Percentiles rank a stretch among this genome's conserved stretches.
phyloP scores from a whole-genome alignment of 768 basidiomycete species.

The Glaciozyma antarctica region DNA sequence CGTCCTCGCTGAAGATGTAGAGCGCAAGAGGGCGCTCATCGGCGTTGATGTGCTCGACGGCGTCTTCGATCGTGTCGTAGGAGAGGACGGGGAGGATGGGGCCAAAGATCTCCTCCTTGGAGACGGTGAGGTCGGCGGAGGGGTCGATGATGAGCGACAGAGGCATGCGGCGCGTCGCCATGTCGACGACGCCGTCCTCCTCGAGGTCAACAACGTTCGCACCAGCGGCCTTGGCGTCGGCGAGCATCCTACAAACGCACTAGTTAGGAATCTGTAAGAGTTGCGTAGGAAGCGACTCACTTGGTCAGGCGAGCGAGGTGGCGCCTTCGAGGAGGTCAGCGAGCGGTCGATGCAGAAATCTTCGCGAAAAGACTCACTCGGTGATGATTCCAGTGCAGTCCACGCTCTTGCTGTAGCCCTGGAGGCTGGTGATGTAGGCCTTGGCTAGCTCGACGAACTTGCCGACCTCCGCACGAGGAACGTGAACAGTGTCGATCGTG shows the following conservation, averaged over 20 bases:
- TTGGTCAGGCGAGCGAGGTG: not conserved
- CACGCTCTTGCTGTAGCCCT: not conserved
- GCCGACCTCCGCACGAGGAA: not conserved
- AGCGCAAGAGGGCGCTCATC: not conserved
- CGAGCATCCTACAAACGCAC: not conserved
- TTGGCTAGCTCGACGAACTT: not conserved
- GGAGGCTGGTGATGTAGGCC: not conserved
- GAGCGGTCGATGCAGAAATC: too few species aligned
- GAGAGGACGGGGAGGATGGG: not conserved
- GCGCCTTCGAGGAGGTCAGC: not conserved
- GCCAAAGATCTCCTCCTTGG: slow-evolving; percentile 6
- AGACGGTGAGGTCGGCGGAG: not conserved
- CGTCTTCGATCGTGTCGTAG: not conserved
- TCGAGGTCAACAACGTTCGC: not conserved
- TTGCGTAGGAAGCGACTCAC: too few species aligned
- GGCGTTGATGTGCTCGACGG: not conserved
- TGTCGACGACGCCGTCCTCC: not conserved
- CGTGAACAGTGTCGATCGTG: not conserved
- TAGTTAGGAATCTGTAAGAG: not conserved
- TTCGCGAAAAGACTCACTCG: not conserved
- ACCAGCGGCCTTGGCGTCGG: not conserved
- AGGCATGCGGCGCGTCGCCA: not conserved
- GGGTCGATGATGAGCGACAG: slow-evolving; percentile 1
- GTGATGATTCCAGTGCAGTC: not conserved
- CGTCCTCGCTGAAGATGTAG: slow-evolving; percentile 2